phyloP scores from a whole-genome alignment of 768 basidiomycete species.

The Collybia mongolica region DNA sequence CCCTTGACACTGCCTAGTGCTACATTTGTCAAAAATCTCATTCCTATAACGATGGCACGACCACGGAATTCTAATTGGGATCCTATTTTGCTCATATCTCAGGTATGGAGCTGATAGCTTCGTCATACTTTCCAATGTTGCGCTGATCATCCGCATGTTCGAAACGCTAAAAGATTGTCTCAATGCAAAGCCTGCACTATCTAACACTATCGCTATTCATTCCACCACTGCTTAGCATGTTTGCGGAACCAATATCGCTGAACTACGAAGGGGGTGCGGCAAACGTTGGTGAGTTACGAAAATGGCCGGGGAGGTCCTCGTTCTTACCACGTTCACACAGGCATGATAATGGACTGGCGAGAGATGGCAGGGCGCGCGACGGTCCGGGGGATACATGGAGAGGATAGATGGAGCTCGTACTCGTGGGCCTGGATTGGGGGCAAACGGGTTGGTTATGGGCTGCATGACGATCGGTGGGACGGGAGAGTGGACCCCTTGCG shows the following conservation, averaged over 20 bases:
- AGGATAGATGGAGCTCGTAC: constrained; percentile 63
- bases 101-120: constrained; percentile 43
- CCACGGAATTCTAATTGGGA: constrained; percentile 72
- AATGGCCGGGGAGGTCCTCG: not conserved
- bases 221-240: constrained; percentile 73
- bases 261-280: constrained; percentile 76
- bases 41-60: constrained; percentile 28
- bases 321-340: constrained; percentile 29
- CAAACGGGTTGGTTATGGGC: constrained; percentile 64
- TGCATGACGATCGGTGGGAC: constrained; percentile 55
- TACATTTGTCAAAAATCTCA: not conserved
- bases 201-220: constrained; percentile 80
- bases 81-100: constrained; percentile 82
- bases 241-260: constrained; percentile 72
- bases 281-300: constrained; percentile 60
- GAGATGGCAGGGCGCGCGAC: constrained; percentile 90
- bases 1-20: not conserved
- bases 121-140: not conserved
- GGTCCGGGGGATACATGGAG: constrained; percentile 61
- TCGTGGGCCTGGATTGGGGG: constrained; percentile 82
- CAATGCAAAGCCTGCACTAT: constrained; percentile 93
- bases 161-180: constrained; percentile 66
- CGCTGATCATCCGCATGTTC: not conserved
- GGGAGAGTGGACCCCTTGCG: constrained; percentile 74
- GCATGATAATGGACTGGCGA: constrained; percentile 97